Evolutionary conservation across 306 rosid species (phyloP).

Genomic region (Prunus kanzakura): DNA sequence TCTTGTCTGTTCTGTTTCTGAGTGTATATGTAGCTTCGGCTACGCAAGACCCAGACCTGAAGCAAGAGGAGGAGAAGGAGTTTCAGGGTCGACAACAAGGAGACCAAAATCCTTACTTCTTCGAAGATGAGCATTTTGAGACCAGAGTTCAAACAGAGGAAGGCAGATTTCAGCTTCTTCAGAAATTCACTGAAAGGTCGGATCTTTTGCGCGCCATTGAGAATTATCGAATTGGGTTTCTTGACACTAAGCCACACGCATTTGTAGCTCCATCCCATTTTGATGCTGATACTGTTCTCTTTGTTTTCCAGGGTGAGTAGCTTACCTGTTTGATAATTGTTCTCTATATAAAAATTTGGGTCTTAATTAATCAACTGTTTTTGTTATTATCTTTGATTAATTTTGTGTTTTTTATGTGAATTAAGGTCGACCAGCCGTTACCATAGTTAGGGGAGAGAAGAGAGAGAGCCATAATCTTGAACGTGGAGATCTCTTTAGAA

Average conservation of each 20-base stretch:
- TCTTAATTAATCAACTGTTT: neutral
- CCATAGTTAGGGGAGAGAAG: slow-evolving; percentile 38
- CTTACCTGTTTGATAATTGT: neutral
- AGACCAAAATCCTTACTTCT: slow-evolving; percentile 43
- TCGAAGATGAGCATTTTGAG: slow-evolving; percentile 38
- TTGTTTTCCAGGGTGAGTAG: slow-evolving; percentile 42
- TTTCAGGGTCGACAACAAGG: neutral
- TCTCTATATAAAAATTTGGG: neutral
- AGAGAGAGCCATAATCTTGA: slow-evolving; percentile 48
- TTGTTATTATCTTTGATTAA: neutral
- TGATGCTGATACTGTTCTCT: slow-evolving; percentile 50
- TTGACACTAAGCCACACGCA: slow-evolving; percentile 42
- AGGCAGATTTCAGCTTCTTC: slow-evolving; percentile 43
- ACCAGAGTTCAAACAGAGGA: slow-evolving; percentile 34
- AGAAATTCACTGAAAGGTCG: slow-evolving; percentile 44
- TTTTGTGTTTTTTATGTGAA: neutral
- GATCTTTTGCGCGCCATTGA: slow-evolving; percentile 51
- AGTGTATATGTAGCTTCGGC: slow-evolving; percentile 12
- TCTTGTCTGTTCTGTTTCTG: slow-evolving; percentile 18
- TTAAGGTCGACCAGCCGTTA: slow-evolving; percentile 52
- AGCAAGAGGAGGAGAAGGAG: slow-evolving; percentile 10
- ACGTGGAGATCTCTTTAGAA: slow-evolving; percentile 46
- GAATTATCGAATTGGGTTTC: slow-evolving; percentile 46
- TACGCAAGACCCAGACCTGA: slow-evolving; percentile 34
- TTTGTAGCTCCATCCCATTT: slow-evolving; percentile 54